Percentiles rank a stretch among this genome's conserved stretches.
These are phyloP conservation scores for Inonotus obliquus DNA, from an alignment of 1,284 basidiomycete genomes.

Conservation along the genomic window DNA sequence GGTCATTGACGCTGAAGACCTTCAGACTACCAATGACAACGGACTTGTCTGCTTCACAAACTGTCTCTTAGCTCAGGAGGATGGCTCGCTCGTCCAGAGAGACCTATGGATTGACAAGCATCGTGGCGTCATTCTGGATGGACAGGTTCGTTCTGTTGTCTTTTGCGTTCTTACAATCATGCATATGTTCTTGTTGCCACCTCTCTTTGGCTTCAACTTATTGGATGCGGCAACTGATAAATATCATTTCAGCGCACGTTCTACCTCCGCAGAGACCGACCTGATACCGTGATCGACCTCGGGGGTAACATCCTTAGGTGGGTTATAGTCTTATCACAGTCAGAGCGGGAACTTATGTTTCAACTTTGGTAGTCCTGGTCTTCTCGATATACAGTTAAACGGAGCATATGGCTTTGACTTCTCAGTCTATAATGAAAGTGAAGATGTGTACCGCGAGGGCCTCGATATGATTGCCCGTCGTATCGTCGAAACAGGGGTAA, in stretches of 20 bases:
- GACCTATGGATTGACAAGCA: conserved; percentile 77
- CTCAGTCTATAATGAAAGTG: conserved; percentile 69
- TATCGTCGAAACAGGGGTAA: conserved; percentile 85
- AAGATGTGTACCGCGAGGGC: conserved; percentile 62
- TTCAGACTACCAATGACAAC: conserved; percentile 33
- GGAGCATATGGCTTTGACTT: conserved; percentile 91
- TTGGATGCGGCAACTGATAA: conserved; percentile 14
- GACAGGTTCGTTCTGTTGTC: conserved; percentile 46
- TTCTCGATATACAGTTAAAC: conserved; percentile 80
- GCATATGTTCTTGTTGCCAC: neutral
- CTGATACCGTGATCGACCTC: conserved; percentile 58
- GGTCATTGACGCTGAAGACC: neutral
- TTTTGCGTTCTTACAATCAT: neutral
- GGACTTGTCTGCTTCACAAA: conserved; percentile 82
- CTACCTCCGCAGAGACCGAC: conserved; percentile 56
- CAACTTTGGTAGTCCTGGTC: conserved; percentile 52
- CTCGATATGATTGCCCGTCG: conserved; percentile 67
- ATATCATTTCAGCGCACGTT: conserved; percentile 51
- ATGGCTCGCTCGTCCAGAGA: conserved; percentile 62
- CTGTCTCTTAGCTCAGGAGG: conserved; percentile 70
- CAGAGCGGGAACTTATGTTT: neutral
- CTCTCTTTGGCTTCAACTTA: neutral
- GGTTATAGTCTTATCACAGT: conserved; percentile 18
- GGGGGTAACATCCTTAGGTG: conserved; percentile 71
- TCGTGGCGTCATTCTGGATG: conserved; percentile 64